A percentile compares a stretch with the other conserved stretches of the same genome.
Evolutionary conservation across 345 rosid genomes (phyloP).

Genomic region (Dimocarpus longan): DNA sequence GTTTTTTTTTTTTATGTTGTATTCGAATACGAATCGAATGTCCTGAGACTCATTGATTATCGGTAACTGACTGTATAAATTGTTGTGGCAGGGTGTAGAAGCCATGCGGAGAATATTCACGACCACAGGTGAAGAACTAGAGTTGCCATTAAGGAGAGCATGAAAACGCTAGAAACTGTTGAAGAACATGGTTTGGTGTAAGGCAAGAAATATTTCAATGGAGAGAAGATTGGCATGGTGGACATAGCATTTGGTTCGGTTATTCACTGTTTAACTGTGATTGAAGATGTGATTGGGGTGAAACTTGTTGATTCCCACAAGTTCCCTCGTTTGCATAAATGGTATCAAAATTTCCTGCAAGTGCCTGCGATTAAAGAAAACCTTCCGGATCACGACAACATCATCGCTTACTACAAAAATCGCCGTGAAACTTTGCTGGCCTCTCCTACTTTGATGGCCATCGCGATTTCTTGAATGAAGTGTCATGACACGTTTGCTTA

Average conservation of each 20-base stretch:
- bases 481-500: not conserved
- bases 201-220: slow-evolving; percentile 8
- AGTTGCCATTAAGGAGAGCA: not conserved
- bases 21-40: too few relatives aligned
- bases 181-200: slow-evolving; percentile 9
- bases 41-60: too few relatives aligned
- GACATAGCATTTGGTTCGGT: slow-evolving; percentile 2
- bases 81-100: not conserved
- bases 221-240: slow-evolving; percentile 9
- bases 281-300: not conserved
- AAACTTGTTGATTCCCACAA: slow-evolving; percentile 13
- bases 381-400: not conserved
- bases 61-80: too few relatives aligned
- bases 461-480: not conserved
- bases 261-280: not conserved
- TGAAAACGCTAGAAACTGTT: not conserved
- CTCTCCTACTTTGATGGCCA: not conserved
- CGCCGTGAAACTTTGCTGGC: not conserved
- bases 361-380: slow-evolving; percentile 20
- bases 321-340: slow-evolving; percentile 20
- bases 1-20: too few relatives aligned
- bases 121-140: not conserved
- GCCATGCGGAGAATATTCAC: slow-evolving; percentile 12
- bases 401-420: not conserved
- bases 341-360: slow-evolving; percentile 22